Base-by-base conservation (phyloP, 805 yeast genomes). In the Schwanniomyces sp. region DNA sequence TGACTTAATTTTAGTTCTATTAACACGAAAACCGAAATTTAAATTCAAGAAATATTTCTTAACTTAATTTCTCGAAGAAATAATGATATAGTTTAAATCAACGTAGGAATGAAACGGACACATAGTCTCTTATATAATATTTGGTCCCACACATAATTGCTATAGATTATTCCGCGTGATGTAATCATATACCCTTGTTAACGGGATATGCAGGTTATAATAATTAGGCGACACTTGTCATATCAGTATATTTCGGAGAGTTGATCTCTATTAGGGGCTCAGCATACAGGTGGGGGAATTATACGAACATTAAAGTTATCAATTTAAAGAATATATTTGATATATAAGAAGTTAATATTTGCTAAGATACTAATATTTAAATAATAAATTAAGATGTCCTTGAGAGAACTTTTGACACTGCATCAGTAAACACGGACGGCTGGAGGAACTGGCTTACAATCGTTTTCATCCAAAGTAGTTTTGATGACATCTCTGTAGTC, bases 401-500 rank as follows among this genome's bases (percentile, higher is more conserved):
- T 32, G 3, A 4, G 4, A 16, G 36, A 18, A 32, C 18, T 32
- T 32, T 32, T 32, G 3, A 32, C 21, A 32, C 9, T 10, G 11
- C n/a, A 41, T 56, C 84, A 92, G 72, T 92, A 92, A 52, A 90
- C 91, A 82, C 99, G 92, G 75, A 87, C 85, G 49, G 96, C 94
- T 50, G 98, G 98, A 56, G 98, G 98, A 54, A 92, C 97, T 43
- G 96, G 78, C 74, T 90, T 88, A 81, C 97, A 91, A 73, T 92
- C 98, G 54, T 72, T 76, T 73, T 83, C 95, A 73, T 94, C 97
- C 71, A 92, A 81, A 39, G 99, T 92, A 51, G 83, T 78, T 57
- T 77, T 75, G 61, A 88, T 81, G 58, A 94, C 98, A 48, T 76
- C 75, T 81, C 99, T 87, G 86, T 92, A 92, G 61, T 75, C 84